Percentiles rank a stretch among this genome's conserved stretches.
Evolutionary conservation across 2,329 filamentous ascomycete species (phyloP).

Genomic region (Cyclaneusma minus): DNA sequence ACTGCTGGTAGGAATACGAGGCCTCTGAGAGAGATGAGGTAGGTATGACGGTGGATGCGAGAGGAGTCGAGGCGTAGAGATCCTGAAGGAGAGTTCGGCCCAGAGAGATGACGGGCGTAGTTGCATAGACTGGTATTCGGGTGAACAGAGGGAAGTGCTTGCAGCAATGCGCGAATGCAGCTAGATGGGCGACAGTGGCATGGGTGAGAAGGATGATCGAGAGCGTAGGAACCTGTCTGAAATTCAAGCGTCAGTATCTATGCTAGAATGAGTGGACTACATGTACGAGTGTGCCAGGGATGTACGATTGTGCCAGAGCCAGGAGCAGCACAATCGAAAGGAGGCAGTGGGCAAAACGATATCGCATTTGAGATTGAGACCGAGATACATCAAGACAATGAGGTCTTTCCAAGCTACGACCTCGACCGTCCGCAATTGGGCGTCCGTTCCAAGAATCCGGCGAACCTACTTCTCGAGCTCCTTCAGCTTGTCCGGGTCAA

Average conservation of each 20-base stretch:
- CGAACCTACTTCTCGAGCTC: slow-evolving; percentile 77
- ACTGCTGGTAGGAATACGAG: slow-evolving; percentile 36
- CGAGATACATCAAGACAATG: too few species aligned
- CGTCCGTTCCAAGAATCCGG: slow-evolving; percentile 1
- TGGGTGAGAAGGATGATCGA: slow-evolving; percentile 92
- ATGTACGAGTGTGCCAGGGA: too few species aligned
- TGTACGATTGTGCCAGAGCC: too few species aligned
- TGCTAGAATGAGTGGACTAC: neutral
- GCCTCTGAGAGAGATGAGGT: slow-evolving; percentile 54
- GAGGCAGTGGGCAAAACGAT: neutral
- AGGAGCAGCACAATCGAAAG: too few species aligned
- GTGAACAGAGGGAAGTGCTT: slow-evolving; percentile 88
- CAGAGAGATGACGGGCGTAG: slow-evolving; percentile 80
- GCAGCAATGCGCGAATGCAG: slow-evolving; percentile 91
- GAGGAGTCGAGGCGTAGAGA: slow-evolving; percentile 75
- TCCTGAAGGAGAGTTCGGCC: slow-evolving; percentile 85
- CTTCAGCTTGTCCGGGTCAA: slow-evolving; percentile 66
- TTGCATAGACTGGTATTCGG: slow-evolving; percentile 88
- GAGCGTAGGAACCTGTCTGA: slow-evolving; percentile 74
- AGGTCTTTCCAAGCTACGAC: too few species aligned
- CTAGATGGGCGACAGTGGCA: slow-evolving; percentile 79
- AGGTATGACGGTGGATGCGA: slow-evolving; percentile 75
- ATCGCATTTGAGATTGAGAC: too few species aligned
- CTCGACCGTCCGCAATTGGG: neutral
- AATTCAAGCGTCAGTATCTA: slow-evolving; percentile 11